These are phyloP conservation scores for Neonectria faginata DNA, from an alignment of 2,329 filamentous ascomycete species.

Conservation along the genomic window DNA sequence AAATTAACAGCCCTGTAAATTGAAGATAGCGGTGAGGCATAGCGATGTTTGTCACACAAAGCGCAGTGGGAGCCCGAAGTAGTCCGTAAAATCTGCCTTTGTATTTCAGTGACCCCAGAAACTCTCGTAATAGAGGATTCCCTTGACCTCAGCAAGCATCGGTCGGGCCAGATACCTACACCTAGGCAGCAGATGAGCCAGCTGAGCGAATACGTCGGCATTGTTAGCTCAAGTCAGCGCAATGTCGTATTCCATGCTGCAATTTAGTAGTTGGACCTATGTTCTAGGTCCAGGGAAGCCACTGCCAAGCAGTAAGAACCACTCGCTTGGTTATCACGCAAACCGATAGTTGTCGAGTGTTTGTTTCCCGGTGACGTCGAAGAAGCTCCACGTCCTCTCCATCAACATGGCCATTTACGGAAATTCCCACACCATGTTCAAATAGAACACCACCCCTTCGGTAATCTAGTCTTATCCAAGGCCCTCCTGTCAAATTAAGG, in stretches of 20 bases:
- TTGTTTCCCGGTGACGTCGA: too few relatives aligned
- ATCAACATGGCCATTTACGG: not conserved
- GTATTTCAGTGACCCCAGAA: too few relatives aligned
- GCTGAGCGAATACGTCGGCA: too few relatives aligned
- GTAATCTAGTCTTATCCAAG: not conserved
- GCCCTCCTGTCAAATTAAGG: not conserved
- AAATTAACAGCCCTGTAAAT: not conserved
- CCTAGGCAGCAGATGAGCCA: not conserved
- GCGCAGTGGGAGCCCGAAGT: too few relatives aligned
- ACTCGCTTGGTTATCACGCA: not conserved
- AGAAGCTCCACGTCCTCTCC: too few relatives aligned
- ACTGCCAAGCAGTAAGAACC: not conserved
- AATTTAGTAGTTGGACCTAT: too few relatives aligned
- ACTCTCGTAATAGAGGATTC: too few relatives aligned
- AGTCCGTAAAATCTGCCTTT: too few relatives aligned
- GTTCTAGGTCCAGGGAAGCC: not conserved
- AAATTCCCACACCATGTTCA: not conserved
- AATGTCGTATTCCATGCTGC: not conserved
- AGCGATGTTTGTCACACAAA: not conserved
- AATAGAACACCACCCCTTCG: not conserved
- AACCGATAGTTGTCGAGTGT: not conserved
- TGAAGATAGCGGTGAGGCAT: not conserved
- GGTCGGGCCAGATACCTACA: too few relatives aligned
- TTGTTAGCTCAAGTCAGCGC: not conserved
- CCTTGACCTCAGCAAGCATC: too few relatives aligned